Evolutionary conservation across 1,284 basidiomycete genomes (phyloP).

Genomic region (Polyporus tsugae): DNA sequence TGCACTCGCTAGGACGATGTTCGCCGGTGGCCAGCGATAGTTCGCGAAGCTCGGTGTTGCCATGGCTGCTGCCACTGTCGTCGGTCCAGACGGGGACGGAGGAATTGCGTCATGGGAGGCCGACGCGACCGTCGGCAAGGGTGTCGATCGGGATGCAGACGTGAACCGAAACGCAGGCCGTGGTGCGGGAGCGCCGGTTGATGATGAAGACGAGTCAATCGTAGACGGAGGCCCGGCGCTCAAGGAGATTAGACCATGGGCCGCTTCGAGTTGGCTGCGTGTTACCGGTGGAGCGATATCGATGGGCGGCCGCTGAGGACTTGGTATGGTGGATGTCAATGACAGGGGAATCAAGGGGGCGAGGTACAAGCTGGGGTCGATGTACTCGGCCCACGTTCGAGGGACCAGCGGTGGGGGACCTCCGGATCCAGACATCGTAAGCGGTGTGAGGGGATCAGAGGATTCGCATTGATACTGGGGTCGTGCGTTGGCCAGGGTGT

Average conservation of each 20-base stretch:
- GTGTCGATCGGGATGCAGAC: neutral
- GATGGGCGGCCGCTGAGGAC: neutral
- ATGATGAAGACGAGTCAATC: neutral
- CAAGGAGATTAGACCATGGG: neutral
- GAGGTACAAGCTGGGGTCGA: neutral
- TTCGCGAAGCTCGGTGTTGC: neutral
- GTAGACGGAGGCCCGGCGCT: neutral
- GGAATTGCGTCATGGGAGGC: neutral
- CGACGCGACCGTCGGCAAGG: neutral
- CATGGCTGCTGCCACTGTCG: neutral
- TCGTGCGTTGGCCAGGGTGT: neutral
- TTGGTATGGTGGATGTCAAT: no score
- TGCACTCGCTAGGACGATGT: no score
- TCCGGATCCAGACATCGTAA: neutral
- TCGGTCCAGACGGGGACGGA: neutral
- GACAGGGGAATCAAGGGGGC: neutral
- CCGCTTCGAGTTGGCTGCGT: no score
- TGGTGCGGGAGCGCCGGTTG: no score
- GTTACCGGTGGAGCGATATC: neutral
- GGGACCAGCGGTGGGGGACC: neutral
- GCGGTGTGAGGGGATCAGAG: no score
- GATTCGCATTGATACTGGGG: neutral
- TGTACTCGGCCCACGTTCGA: neutral
- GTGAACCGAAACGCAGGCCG: neutral
- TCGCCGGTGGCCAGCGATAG: neutral